phyloP scores from a whole-genome alignment of 176 grass and related monocot genomes.

The Urochloa ruziziensis region DNA sequence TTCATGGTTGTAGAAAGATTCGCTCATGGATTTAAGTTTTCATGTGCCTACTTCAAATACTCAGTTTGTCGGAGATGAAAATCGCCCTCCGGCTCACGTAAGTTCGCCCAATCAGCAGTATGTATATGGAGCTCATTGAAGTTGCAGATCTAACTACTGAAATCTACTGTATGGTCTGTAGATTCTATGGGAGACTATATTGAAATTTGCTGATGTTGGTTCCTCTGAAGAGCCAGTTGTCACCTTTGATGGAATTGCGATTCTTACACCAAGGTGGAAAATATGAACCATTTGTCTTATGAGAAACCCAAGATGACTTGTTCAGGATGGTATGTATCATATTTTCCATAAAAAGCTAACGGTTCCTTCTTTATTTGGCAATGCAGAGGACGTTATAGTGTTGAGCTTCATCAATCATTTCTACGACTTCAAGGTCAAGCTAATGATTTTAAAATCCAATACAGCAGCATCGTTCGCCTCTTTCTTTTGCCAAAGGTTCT shows the following conservation, averaged over 20 bases:
- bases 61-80: conserved; percentile 79
- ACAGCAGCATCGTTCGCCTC: conserved; percentile 82
- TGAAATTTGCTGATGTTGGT: conserved; percentile 62
- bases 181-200: conserved; percentile 73
- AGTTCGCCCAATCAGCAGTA: background rate
- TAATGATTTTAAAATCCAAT: conserved; percentile 99
- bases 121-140: conserved; percentile 19
- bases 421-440: conserved; percentile 89
- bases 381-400: conserved; percentile 80
- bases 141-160: conserved; percentile 1
- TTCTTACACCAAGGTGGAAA: conserved; percentile 92
- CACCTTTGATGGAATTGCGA: conserved; percentile 92
- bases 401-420: conserved; percentile 92
- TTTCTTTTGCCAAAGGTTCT: conserved; percentile 94
- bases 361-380: conserved; percentile 12
- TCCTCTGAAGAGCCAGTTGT: conserved; percentile 87
- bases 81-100: conserved; percentile 81
- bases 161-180: conserved; percentile 26
- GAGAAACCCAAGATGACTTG: background rate
- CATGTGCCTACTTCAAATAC: conserved; percentile 83
- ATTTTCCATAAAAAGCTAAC: conserved; percentile 4
- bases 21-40: conserved; percentile 94
- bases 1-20: conserved; percentile 68
- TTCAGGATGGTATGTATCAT: conserved; percentile 20
- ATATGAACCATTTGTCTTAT: conserved; percentile 24